These are phyloP conservation scores for Puccinia novopanici DNA, from an alignment of 1,284 basidiomycete genomes.

Conservation along the genomic window DNA sequence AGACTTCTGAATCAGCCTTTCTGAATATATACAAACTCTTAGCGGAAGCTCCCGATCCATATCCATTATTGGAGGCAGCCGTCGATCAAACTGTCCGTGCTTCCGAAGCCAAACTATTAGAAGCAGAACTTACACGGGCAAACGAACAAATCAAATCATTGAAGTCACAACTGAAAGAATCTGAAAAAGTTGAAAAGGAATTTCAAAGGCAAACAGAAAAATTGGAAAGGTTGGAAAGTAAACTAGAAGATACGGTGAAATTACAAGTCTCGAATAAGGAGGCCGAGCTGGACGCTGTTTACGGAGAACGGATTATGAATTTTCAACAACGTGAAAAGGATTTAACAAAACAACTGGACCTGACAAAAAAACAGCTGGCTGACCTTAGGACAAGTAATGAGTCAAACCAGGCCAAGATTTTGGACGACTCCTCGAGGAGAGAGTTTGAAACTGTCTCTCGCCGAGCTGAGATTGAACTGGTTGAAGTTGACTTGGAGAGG, in stretches of 20 bases:
- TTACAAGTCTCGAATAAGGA: constrained; percentile 86
- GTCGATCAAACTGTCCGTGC: constrained; percentile 88
- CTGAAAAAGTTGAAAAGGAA: constrained; percentile 69
- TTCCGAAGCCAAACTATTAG: constrained; percentile 73
- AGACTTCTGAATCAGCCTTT: constrained; percentile 88
- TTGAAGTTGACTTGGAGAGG: constrained; percentile 85
- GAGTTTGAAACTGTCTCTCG: constrained; percentile 87
- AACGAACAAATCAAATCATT: constrained; percentile 78
- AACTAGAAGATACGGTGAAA: constrained; percentile 87
- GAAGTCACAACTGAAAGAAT: constrained; percentile 70
- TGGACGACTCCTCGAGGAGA: constrained; percentile 70
- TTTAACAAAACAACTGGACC: constrained; percentile 77
- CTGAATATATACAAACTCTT: constrained; percentile 89
- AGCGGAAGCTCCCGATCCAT: constrained; percentile 92
- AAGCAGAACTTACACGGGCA: constrained; percentile 70
- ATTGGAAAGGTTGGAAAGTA: constrained; percentile 73
- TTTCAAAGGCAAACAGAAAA: constrained; percentile 74
- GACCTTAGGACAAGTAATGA: constrained; percentile 89
- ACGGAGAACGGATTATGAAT: constrained; percentile 90
- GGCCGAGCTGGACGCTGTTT: constrained; percentile 90
- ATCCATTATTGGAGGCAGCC: constrained; percentile 87
- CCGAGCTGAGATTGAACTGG: constrained; percentile 85
- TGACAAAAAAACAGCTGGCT: constrained; percentile 81
- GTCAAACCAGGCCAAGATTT: constrained; percentile 81
- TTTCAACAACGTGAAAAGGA: constrained; percentile 93